Evolutionary conservation across 805 yeast species (phyloP), one percentile per base, ranked within the genome.

Genomic region (Cyberlindnera meyerae): DNA sequence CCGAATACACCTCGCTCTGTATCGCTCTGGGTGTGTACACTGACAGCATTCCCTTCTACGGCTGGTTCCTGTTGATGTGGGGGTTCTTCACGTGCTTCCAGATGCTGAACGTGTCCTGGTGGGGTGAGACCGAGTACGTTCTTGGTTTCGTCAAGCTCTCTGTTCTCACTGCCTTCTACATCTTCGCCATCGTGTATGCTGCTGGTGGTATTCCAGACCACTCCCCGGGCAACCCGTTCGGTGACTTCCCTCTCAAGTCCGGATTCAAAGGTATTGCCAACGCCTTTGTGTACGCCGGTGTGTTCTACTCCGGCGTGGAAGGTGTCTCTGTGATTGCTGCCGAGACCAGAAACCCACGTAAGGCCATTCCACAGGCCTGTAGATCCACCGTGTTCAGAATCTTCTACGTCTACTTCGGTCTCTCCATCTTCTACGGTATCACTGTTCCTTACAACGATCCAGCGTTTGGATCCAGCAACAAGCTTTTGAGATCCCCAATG

Each of bases 301-400:
- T 80, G 60, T 81, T 86, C 24, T 79, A 73, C 57, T 87, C 81
- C 57, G 89, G 89, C 58, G 78, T 82, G 38, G 93, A 82, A 58
- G 70, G 80, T 57, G 77, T 80, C 21, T 86, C 86, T 54, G 68
- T 82, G 29, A 68, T 84, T n/a, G 82, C 84, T 13, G 84, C 87
- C 53, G 93, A 82, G 62, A 69, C 82, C 25, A 68, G 70, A 24
- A 77, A 78, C 55, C 86, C 88, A 36, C 68, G 80, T 57, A 79
- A 75, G 49, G 61, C 84, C 22, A 79, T 82, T 36, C 88, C 89
- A 36, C 67, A 71, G 34, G 87, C 89, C 24, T 76, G 79, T 48
- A 75, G 69, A 51, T 77, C 76, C 49, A 85, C 82, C 22, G 68
- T 80, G 33, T 63, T 71, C 58, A 68, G 90, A 64, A 78, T 82